A percentile compares a stretch with the other conserved stretches of the same genome.
These are phyloP conservation scores for Anthoceros angustus DNA, from an alignment of 225 moss, liverwort and hornwort genomes.

Conservation along the genomic window DNA sequence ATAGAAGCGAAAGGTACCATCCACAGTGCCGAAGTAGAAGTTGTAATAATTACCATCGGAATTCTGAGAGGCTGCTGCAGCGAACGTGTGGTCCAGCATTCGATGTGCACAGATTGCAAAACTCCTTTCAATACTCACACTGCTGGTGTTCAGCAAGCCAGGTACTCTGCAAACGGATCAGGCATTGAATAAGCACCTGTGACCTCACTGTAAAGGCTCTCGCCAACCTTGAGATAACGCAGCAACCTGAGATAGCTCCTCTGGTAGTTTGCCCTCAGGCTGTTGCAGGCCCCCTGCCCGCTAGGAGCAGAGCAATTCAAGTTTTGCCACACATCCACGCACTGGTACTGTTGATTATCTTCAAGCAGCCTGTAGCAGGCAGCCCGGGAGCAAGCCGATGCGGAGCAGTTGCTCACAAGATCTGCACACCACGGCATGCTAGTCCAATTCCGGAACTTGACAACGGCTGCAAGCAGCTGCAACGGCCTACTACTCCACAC, in stretches of 20 bases:
- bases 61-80: slow-evolving; percentile 8
- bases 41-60: slow-evolving; percentile 13
- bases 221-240: not conserved
- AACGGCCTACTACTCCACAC: not conserved
- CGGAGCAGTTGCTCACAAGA: not conserved
- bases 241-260: slow-evolving; percentile 20
- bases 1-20: slow-evolving; percentile 23
- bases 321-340: not conserved
- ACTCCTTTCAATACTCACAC: slow-evolving; percentile 11
- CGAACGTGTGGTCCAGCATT: slow-evolving; percentile 15
- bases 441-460: not conserved
- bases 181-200: not conserved
- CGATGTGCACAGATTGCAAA: slow-evolving; percentile 27
- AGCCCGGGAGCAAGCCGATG: not conserved
- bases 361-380: not conserved
- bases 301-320: too few relatives aligned
- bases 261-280: slow-evolving; percentile 11
- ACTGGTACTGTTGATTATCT: not conserved
- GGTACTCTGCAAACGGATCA: not conserved
- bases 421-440: not conserved
- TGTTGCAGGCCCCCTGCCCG: slow-evolving; percentile 2
- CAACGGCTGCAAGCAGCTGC: not conserved
- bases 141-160: not conserved
- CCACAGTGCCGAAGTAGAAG: slow-evolving; percentile 28
- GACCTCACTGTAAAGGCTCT: slow-evolving; percentile 4